phyloP scores from a whole-genome alignment of 352 stramenopile genomes.

The Halophytophthora batemanensis region DNA sequence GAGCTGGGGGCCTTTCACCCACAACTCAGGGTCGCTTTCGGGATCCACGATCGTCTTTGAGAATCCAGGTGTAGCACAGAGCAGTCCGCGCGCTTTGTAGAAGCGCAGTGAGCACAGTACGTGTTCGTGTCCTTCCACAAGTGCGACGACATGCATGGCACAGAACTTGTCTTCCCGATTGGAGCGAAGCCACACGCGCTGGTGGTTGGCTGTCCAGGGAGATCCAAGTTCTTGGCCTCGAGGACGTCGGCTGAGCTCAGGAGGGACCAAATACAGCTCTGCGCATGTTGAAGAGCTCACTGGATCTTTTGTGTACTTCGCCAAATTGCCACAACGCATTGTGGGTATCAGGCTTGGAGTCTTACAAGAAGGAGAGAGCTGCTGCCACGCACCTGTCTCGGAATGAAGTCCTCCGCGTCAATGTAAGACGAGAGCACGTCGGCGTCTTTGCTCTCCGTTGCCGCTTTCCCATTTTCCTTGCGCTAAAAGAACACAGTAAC shows the following conservation, averaged over 20 bases:
- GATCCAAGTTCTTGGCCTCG: conserved; percentile 15
- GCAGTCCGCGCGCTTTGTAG: conserved; percentile 44
- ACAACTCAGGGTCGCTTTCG: conserved; percentile 31
- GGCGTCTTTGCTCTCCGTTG: neutral
- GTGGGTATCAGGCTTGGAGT: neutral
- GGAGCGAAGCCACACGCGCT: conserved; percentile 29
- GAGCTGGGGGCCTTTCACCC: conserved; percentile 36
- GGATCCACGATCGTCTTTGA: conserved; percentile 32
- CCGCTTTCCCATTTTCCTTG: conserved; percentile 2
- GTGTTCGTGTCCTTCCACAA: conserved; percentile 31
- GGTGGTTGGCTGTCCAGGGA: conserved; percentile 30
- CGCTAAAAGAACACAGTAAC: conserved; percentile 4
- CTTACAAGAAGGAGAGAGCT: neutral
- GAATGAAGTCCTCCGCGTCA: conserved; percentile 51
- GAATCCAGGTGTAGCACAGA: conserved; percentile 58
- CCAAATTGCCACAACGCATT: neutral
- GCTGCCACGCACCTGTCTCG: conserved; percentile 18
- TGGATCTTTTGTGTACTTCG: conserved; percentile 8
- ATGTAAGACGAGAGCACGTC: conserved; percentile 40
- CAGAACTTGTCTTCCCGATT: conserved; percentile 54
- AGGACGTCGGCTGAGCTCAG: conserved; percentile 20
- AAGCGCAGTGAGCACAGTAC: conserved; percentile 50
- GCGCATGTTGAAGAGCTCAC: conserved; percentile 11
- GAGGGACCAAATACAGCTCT: conserved; percentile 17
- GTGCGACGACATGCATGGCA: conserved; percentile 63